Base-by-base conservation (phyloP, 371 early-diverging fungal genomes). In the Vittaforma corneae region DNA sequence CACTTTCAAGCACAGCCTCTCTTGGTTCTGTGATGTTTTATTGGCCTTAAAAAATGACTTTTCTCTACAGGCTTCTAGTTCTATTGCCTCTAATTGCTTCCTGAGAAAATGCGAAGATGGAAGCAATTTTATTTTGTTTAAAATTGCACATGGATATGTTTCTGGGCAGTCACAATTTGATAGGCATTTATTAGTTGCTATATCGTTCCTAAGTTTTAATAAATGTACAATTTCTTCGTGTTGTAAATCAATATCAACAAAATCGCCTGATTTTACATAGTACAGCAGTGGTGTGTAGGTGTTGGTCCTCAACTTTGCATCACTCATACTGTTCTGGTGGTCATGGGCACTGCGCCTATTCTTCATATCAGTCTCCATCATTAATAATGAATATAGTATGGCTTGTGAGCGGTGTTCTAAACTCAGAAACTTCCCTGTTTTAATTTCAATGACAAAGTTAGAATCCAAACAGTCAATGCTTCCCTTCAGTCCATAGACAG, bases 401-500 rank as follows among this genome's bases (percentile, higher is more conserved):
- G 57, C 68, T 33, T 74, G 75, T 34, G 75, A 71, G 37, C 68
- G 51, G 42, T 74, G 67, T 16, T 44, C 55, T 22, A 60, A 30
- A 16, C 53, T 26, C 35, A 35, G 24, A 28, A 28, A 42, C 47
- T 67, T 71, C 2, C 67, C 54, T 20, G 50, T 66, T 22, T 74
- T 74, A 4, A 74, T 67, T 47, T 74, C 74, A 18, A 74, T 18
- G 20, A 74, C 55, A 33, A 32, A 16, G 14, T 61, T 51, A 3
- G 3, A 4, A 16, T 55, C 54, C 28, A 70, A 28, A 32, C 35
- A 54, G 52, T 74, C 74, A 20, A 66, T 44, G 32, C 64, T 72
- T 34, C 74, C 74, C 59, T 68, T 74, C 11, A 74, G 35, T 22
- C 62, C 62, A 26, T 61, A 56, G 4, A 29, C 5, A 2, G 51